Evolutionary conservation across 345 rosid species (phyloP).

Genomic region (Citrus trifoliata): DNA sequence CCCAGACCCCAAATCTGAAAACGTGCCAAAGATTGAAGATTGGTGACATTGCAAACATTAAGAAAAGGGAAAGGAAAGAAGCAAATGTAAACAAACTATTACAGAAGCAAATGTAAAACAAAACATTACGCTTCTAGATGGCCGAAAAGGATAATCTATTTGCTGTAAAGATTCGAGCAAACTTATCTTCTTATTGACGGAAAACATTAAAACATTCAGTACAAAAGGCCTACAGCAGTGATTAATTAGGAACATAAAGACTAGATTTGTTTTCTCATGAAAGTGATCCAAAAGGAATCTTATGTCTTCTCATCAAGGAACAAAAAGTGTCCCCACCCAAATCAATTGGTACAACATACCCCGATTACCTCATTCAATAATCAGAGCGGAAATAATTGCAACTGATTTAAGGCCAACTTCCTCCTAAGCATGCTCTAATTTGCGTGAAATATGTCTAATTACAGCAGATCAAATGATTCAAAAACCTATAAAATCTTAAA

Average conservation of each 20-base stretch:
- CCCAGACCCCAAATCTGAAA: slow-evolving; percentile 93
- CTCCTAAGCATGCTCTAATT: neutral
- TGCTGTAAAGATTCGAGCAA: neutral
- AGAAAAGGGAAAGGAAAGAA: neutral
- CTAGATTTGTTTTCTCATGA: neutral
- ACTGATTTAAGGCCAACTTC: neutral
- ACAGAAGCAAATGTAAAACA: neutral
- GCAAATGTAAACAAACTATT: neutral
- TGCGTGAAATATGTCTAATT: neutral
- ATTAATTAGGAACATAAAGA: neutral
- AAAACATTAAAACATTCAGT: neutral
- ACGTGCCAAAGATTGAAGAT: neutral
- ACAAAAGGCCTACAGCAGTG: neutral
- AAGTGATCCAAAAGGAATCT: neutral
- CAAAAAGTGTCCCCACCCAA: neutral
- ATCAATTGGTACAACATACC: neutral
- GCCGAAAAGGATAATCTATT: neutral
- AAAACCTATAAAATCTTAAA: neutral
- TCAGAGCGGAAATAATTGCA: neutral
- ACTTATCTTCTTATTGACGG: neutral
- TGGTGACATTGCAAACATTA: neutral
- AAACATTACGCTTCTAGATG: neutral
- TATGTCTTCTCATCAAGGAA: neutral
- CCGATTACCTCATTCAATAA: neutral
- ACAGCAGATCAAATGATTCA: neutral